These are phyloP conservation scores for Diplocarpon mali DNA, from an alignment of 2,329 filamentous ascomycete species.

Conservation along the genomic window DNA sequence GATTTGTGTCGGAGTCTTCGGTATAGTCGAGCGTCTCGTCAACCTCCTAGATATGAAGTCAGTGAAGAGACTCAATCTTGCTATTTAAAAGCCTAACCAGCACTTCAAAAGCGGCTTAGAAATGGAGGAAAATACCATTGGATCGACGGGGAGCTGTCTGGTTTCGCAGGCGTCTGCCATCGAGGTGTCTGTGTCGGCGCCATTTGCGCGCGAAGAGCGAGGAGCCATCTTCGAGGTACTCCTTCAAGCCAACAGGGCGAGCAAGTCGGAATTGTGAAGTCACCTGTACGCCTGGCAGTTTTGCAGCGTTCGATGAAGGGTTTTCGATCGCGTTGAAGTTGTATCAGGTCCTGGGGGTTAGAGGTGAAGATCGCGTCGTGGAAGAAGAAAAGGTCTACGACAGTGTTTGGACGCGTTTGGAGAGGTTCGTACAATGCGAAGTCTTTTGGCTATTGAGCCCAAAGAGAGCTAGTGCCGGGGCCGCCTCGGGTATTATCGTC, in stretches of 20 bases:
- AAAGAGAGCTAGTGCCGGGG: too few relatives aligned
- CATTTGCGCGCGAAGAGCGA: constrained; percentile 40
- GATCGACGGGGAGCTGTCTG: constrained; percentile 24
- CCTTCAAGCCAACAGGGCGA: constrained; percentile 18
- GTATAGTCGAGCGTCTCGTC: constrained; percentile 57
- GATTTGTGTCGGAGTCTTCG: constrained; percentile 56
- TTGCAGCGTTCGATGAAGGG: too few relatives aligned
- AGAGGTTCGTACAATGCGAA: too few relatives aligned
- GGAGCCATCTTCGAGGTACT: constrained; percentile 38
- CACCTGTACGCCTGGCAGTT: too few relatives aligned
- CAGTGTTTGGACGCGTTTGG: too few relatives aligned
- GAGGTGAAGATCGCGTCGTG: too few relatives aligned
- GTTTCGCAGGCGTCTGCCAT: constrained; percentile 46
- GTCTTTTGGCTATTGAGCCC: too few relatives aligned
- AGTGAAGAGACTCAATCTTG: background rate
- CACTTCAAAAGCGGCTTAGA: background rate
- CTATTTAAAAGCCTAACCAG: background rate
- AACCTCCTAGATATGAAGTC: constrained; percentile 34
- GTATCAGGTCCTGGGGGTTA: too few relatives aligned
- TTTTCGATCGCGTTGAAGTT: too few relatives aligned
- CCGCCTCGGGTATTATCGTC: too few relatives aligned
- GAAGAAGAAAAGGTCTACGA: too few relatives aligned
- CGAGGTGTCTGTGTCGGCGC: constrained; percentile 40
- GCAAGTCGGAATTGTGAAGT: background rate
- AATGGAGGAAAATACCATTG: constrained; percentile 23